Conservation (phyloP, 78 protist genomes). For the Capsaspora owczarzaki region DNA sequence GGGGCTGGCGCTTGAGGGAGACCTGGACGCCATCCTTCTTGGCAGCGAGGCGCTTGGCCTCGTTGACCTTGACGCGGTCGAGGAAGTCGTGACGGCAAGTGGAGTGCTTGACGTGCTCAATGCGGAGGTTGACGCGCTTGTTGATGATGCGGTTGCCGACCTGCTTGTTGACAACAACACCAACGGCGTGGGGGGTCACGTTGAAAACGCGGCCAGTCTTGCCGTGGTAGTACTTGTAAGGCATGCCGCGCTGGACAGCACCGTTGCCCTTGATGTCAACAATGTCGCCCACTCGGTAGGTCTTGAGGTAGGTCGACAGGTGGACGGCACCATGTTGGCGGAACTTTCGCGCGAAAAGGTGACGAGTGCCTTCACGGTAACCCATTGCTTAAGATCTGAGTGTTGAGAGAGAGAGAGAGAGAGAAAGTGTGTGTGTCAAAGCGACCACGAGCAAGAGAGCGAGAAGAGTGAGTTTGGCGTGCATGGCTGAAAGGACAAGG, state of each 20-base stretch:
- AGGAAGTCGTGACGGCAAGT: conserved; percentile 83
- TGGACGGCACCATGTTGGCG: conserved; percentile 68
- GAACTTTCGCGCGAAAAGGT: conserved; percentile 82
- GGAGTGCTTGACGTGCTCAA: conserved; percentile 97
- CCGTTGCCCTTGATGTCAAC: conserved; percentile 69
- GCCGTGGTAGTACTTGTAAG: conserved; percentile 99
- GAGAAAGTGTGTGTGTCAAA: neutral
- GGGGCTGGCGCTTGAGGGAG: neutral
- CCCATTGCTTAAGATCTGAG: conserved; percentile 43
- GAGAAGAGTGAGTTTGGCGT: too few species aligned
- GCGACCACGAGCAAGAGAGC: neutral
- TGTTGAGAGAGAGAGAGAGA: too few species aligned
- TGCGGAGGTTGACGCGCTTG: conserved; percentile 96
- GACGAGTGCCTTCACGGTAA: conserved; percentile 85
- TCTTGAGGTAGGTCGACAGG: conserved; percentile 65
- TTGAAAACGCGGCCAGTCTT: conserved; percentile 98
- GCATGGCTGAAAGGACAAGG: too few species aligned
- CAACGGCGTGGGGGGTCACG: conserved; percentile 94
- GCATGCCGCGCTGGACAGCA: conserved; percentile 97
- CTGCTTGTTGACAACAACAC: conserved; percentile 96
- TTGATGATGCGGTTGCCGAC: conserved; percentile 78
- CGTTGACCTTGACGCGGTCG: conserved; percentile 46
- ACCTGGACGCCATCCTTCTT: neutral
- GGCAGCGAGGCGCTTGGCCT: neutral
- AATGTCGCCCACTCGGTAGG: conserved; percentile 53